Percentiles rank a stretch among this genome's conserved stretches.
phyloP scores from a whole-genome alignment of 257 asterid genomes.

The Perilla frutescens region DNA sequence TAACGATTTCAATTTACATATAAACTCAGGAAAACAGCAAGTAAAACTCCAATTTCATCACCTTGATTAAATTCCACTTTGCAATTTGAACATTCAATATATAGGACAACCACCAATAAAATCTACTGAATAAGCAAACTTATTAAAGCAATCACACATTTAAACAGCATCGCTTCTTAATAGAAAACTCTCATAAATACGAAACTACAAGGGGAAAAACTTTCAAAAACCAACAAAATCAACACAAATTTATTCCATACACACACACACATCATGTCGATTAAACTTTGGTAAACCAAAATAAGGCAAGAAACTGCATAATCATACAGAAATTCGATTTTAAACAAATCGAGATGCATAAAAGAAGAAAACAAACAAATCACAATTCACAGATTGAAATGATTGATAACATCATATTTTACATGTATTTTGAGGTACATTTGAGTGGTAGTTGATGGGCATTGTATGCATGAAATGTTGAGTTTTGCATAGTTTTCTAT shows the following conservation, averaged over 20 bases:
- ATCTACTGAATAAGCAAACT: background rate
- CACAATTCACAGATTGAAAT: conserved; percentile 13
- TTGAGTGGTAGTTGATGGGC: too few species aligned
- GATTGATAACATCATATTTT: too few species aligned
- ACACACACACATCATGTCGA: background rate
- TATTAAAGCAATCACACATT: conserved; percentile 1
- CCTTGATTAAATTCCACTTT: conserved; percentile 6
- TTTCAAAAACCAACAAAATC: background rate
- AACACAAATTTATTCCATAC: background rate
- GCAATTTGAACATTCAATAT: background rate
- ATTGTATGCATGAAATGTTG: too few species aligned
- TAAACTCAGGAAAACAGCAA: background rate
- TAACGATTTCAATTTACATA: conserved; percentile 30
- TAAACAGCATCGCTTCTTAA: conserved; percentile 11
- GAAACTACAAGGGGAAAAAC: background rate
- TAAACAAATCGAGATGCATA: conserved; percentile 5
- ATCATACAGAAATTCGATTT: conserved; percentile 1
- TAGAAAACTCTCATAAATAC: background rate
- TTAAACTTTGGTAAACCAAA: conserved; percentile 9
- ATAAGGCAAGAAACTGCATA: conserved; percentile 28
- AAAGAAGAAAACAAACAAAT: background rate
- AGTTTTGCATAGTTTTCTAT: too few species aligned
- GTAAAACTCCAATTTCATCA: conserved; percentile 10
- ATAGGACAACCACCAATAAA: background rate
- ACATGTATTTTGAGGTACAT: too few species aligned